Conservation (phyloP, 495 filamentous ascomycete species). For the Parmelia sp. region DNA sequence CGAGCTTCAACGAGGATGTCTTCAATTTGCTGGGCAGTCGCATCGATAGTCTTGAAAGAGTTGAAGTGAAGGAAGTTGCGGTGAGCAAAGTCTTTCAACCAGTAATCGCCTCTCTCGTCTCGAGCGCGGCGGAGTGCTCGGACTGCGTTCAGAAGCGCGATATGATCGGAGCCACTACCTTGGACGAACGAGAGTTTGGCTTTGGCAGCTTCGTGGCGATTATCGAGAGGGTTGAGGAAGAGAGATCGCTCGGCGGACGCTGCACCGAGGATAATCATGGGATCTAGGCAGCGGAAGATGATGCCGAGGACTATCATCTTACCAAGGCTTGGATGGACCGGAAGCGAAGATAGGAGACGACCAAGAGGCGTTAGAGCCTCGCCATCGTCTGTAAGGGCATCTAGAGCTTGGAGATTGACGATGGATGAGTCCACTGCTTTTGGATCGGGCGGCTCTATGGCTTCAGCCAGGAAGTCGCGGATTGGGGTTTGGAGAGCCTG, state of each 20-base stretch:
- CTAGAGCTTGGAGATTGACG: slow-evolving; percentile 38
- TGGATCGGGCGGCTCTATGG: slow-evolving; percentile 47
- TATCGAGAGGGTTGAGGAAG: slow-evolving; percentile 38
- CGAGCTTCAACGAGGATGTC: slow-evolving; percentile 39
- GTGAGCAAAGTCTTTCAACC: slow-evolving; percentile 32
- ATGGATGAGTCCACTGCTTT: slow-evolving; percentile 42
- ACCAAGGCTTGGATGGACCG: slow-evolving; percentile 45
- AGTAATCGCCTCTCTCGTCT: slow-evolving; percentile 27
- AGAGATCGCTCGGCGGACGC: slow-evolving; percentile 36
- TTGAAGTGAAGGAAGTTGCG: slow-evolving; percentile 37
- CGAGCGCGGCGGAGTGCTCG: slow-evolving; percentile 36
- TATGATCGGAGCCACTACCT: slow-evolving; percentile 46
- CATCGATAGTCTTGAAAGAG: slow-evolving; percentile 38
- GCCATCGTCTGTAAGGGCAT: slow-evolving; percentile 41
- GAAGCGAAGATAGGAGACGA: slow-evolving; percentile 40
- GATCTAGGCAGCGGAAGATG: slow-evolving; percentile 56
- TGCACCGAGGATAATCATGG: slow-evolving; percentile 50
- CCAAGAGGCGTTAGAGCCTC: slow-evolving; percentile 51
- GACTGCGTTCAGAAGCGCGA: slow-evolving; percentile 48
- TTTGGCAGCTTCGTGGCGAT: slow-evolving; percentile 29
- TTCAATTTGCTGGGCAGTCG: slow-evolving; percentile 41
- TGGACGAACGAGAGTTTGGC: slow-evolving; percentile 37
- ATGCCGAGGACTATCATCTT: slow-evolving; percentile 55
- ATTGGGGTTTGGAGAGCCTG: slow-evolving; percentile 41
- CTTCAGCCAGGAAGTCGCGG: slow-evolving; percentile 41